Conservation (phyloP, 2,329 filamentous ascomycete species). For the Calonectria pteridis region DNA sequence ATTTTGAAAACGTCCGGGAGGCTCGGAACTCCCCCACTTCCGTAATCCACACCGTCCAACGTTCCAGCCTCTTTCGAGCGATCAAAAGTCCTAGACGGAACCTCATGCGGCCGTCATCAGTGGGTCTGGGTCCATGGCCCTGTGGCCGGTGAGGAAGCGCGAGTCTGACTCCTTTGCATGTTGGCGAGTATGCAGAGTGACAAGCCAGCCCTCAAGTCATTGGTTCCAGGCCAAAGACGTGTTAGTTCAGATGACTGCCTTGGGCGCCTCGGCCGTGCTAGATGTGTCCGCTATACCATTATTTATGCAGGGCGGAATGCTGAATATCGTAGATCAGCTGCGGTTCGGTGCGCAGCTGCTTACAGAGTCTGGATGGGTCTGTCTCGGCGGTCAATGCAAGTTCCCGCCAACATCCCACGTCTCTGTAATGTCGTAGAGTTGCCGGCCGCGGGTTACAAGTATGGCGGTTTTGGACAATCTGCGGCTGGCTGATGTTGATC, state of each 20-base stretch:
- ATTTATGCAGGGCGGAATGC: slow-evolving; percentile 19
- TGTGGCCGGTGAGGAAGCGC: neutral
- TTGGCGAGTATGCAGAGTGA: neutral
- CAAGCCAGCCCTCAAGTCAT: neutral
- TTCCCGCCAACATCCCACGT: neutral
- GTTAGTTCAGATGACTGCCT: neutral
- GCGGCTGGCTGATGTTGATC: neutral
- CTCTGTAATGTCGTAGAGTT: neutral
- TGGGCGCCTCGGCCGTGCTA: neutral
- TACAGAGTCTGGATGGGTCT: neutral
- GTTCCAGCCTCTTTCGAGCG: neutral
- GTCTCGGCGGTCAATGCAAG: neutral
- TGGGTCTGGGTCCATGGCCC: neutral
- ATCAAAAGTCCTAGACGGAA: neutral
- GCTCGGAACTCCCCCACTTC: slow-evolving; percentile 25
- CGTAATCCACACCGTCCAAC: slow-evolving; percentile 17
- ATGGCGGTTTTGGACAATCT: neutral
- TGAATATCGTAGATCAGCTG: neutral
- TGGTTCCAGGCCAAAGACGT: neutral
- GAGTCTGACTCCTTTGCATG: neutral
- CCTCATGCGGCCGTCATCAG: neutral
- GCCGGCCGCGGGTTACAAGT: neutral
- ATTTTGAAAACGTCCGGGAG: neutral
- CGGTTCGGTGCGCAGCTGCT: neutral
- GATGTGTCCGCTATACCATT: neutral